These are phyloP conservation scores for Ceratobasidium sp. DNA, from an alignment of 1,284 basidiomycete species.

Conservation along the genomic window DNA sequence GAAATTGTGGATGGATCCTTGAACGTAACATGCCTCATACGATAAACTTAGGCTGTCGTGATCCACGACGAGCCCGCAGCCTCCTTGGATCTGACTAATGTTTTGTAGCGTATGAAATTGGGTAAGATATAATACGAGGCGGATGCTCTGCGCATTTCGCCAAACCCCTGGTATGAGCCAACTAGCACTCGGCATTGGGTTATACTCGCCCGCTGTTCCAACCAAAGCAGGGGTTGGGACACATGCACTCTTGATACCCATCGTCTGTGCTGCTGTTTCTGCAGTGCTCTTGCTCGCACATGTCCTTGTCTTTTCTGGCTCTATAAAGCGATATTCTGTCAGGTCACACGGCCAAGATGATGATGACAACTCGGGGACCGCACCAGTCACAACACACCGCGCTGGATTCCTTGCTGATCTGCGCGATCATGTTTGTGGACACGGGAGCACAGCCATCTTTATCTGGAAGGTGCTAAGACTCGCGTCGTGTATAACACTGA, in stretches of 20 bases:
- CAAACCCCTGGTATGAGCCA: no score
- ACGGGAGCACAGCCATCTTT: conserved; percentile 29
- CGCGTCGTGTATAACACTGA: conserved; percentile 23
- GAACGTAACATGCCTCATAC: no score
- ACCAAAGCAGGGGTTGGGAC: conserved; percentile 15
- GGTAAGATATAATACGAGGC: no score
- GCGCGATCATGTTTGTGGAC: conserved; percentile 13
- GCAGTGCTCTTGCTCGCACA: background rate
- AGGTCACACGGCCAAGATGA: background rate
- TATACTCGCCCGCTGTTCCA: conserved; percentile 5
- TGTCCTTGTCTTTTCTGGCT: conserved; percentile 3
- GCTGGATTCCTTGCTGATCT: conserved; percentile 33
- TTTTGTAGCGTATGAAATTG: no score
- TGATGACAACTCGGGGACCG: no score
- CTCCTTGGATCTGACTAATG: no score
- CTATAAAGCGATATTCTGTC: conserved; percentile 3
- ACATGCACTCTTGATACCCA: conserved; percentile 12
- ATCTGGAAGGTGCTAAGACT: conserved; percentile 35
- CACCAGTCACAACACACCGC: background rate
- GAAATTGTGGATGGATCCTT: no score
- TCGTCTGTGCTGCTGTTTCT: conserved; percentile 10
- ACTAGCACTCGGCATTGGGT: conserved; percentile 17
- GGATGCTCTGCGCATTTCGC: no score
- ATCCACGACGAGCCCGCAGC: no score
- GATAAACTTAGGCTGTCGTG: no score